Evolutionary conservation across 2,329 filamentous ascomycete genomes (phyloP), one percentile per base, ranked within the genome.

Genomic region (Diplodia sapinea): DNA sequence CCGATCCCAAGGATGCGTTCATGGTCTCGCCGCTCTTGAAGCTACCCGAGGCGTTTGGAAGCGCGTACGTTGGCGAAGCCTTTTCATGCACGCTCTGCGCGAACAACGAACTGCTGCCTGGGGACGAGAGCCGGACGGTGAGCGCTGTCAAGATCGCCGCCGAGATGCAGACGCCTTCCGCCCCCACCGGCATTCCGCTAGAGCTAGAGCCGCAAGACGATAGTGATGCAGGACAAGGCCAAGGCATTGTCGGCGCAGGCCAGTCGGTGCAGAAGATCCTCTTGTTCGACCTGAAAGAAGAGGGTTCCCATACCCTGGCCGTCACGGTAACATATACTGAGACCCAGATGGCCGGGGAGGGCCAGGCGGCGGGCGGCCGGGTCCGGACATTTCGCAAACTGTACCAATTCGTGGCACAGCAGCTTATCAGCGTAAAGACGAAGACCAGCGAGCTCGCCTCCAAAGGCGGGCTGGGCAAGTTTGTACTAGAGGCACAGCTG

Each of bases 311-410:
- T 79, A 92, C 97, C 13, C 85, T 99, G 8, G 93, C 92, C 7
- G 94, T 98, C 69, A 97, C 93, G 65, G 91, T 98, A 69, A 94
- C 91, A 71, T 98, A 98, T 80, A 96, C 93, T 66, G 94, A 98
- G 79, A 93, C 91, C 0, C 86, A 86, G n/a, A 83, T 91, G 72
- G 70, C 74, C 7, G 74, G 75, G 38, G 77, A 77, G 64, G 78
- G 74, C 36, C 81, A 70, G 70, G 83, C 84, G 26, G 84, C 83
- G 2, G 83, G 83, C 67, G 85, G 85, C 4, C 86, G 92, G 61
- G 90, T 91, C 47, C 85, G 95, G 69, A 96, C 93, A 11, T 98
- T 98, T 76, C 85, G 94, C 71, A 98, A 98, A 81, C 82, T 99
- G 69, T 99, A 98, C 79, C 95, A 98, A 78, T 99, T 99, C 76